Conservation (phyloP, 2,329 filamentous ascomycete genomes). For the Eutypa lata region DNA sequence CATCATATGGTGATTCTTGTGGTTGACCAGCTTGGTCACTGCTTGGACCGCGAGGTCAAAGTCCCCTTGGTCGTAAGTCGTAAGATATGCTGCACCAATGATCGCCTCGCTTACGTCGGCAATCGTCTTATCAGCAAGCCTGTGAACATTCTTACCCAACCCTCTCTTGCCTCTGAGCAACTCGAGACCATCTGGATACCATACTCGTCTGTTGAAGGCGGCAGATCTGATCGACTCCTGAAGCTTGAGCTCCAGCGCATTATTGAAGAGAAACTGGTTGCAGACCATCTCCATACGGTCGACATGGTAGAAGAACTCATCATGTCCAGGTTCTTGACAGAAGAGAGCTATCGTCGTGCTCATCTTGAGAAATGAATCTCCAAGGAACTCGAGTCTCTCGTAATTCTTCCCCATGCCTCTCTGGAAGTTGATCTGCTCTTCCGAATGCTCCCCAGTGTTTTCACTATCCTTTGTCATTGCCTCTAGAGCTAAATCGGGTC, state of each 20-base stretch:
- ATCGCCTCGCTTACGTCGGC: constrained; percentile 93
- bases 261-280: constrained; percentile 84
- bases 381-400: constrained; percentile 88
- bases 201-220: constrained; percentile 75
- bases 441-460: constrained; percentile 70
- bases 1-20: constrained; percentile 65
- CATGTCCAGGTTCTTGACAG: constrained; percentile 68
- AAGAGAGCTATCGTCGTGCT: constrained; percentile 87
- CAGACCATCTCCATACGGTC: constrained; percentile 87
- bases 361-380: constrained; percentile 94
- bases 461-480: constrained; percentile 92
- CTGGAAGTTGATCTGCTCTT: constrained; percentile 70
- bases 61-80: constrained; percentile 34
- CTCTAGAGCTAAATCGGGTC: constrained; percentile 72
- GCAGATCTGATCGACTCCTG: constrained; percentile 79
- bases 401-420: constrained; percentile 92
- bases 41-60: constrained; percentile 60
- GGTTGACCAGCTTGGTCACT: constrained; percentile 68
- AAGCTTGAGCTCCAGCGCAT: constrained; percentile 63
- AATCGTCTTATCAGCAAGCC: constrained; percentile 81
- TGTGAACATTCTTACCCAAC: constrained; percentile 52
- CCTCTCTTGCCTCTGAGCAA: constrained; percentile 69
- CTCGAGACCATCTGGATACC: constrained; percentile 82
- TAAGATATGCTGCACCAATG: constrained; percentile 78
- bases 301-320: constrained; percentile 86